Percentiles rank a stretch among this genome's conserved stretches.
phyloP scores from a whole-genome alignment of 2,329 filamentous ascomycete species.

The Penicillium sp. region DNA sequence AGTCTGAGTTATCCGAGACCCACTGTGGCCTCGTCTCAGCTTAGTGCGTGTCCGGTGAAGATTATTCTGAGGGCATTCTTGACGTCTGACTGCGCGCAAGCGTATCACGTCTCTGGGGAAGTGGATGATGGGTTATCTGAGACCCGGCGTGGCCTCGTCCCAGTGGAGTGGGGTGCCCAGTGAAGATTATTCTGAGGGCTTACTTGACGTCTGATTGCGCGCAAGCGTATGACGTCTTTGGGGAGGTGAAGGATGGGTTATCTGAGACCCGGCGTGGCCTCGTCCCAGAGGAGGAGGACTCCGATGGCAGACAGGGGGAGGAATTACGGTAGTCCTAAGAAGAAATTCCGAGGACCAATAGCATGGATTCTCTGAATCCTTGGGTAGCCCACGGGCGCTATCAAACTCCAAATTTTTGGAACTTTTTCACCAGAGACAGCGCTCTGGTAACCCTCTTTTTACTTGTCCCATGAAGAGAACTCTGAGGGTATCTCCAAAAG shows the following conservation, averaged over 20 bases:
- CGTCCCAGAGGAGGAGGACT: not conserved
- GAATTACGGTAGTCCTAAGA: not conserved
- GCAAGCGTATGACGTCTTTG: not conserved
- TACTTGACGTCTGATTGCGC: not conserved
- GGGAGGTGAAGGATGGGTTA: not conserved
- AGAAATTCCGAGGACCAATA: not conserved
- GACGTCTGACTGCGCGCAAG: too few relatives aligned
- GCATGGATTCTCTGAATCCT: not conserved
- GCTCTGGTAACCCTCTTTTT: not conserved
- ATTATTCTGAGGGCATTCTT: not conserved
- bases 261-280: not conserved
- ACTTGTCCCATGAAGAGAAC: not conserved
- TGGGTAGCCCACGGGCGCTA: not conserved
- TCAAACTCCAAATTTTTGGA: not conserved
- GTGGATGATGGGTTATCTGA: not conserved
- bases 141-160: not conserved
- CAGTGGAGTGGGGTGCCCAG: not conserved
- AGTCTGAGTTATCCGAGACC: not conserved
- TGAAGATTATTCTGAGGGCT: not conserved
- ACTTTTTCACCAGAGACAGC: conserved; percentile 1
- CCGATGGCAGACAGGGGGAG: not conserved
- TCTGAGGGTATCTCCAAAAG: not conserved
- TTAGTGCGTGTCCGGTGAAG: not conserved
- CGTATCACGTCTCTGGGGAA: too few relatives aligned
- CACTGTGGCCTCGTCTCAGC: not conserved